Base-by-base conservation (phyloP, 495 filamentous ascomycete species). In the Xylaria palmicola region DNA sequence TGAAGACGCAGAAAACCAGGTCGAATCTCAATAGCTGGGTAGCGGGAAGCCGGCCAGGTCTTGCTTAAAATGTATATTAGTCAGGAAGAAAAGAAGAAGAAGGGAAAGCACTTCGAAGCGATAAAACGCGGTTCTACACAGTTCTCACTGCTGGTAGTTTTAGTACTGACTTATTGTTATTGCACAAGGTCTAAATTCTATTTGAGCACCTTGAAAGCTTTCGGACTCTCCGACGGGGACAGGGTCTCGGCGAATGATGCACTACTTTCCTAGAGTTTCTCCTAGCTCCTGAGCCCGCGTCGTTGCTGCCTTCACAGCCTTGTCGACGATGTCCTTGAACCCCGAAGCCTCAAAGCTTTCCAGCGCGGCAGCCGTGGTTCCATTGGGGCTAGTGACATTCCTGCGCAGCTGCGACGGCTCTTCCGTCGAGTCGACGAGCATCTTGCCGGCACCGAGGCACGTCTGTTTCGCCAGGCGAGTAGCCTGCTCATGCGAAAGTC, bases 381-480 rank as follows among this genome's bases (percentile, higher is more conserved):
- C 71, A 29, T 74, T 74, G 19, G 71, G 71, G 41, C 71, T 74
- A 0, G 71, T 74, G 12, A 74, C 71, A 37, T 74, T 74, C 22
- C 37, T 68, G 36, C 71, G 71, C 20, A 74, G 59, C 44, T 72
- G 71, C n/a, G 69, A 48, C 17, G 71, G 69, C 47, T 68, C 64
- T 1, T 72, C 69, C 4, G 65, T 62, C n/a, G 71, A 74, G 17
- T 70, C 64, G 27, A 65, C 55, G 17, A 74, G 56, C 71, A 74
- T 74, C 61, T 68, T 67, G 10, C 71, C 71, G 12, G 71, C 71
- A 5, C 71, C 71, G 26, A 65, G 62, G 53, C 71, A 74, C 8
- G 71, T 74, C 68, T 74, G 71, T 64, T 68, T 68, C 0, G 71
- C 71, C 15, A 74, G 49, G 0, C 71, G 64, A 15, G 69, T 72